phyloP scores from a whole-genome alignment of 306 rosid genomes.

The Purshia tridentata region DNA sequence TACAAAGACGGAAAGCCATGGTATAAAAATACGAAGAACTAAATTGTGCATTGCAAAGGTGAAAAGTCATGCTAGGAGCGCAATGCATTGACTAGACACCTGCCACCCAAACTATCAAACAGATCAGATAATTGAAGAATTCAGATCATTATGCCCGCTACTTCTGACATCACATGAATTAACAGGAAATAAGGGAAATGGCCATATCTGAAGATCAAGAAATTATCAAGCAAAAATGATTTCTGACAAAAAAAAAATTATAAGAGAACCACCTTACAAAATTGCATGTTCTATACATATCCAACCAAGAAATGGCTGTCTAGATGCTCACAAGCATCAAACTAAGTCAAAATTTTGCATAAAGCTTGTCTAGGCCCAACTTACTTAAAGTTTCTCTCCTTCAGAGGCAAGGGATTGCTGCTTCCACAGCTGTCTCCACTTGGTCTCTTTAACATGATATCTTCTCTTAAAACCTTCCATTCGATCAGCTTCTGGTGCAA shows the following conservation, averaged over 20 bases:
- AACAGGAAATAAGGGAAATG: not conserved
- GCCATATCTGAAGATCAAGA: not conserved
- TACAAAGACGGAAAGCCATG: not conserved
- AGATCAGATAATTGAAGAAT: not conserved
- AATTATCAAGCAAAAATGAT: not conserved
- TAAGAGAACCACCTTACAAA: conserved; percentile 26
- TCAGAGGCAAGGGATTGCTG: no score
- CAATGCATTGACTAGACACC: no score
- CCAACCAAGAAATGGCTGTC: conserved; percentile 17
- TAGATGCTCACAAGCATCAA: conserved; percentile 16
- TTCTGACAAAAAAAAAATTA: conserved; percentile 21
- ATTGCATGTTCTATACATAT: conserved; percentile 26
- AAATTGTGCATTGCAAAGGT: not conserved
- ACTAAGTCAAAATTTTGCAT: conserved; percentile 31
- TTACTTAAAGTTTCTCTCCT: no score
- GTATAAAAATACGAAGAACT: not conserved
- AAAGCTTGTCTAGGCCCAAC: conserved; percentile 28
- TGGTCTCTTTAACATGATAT: conserved; percentile 19
- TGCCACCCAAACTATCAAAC: not conserved
- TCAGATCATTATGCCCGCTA: not conserved
- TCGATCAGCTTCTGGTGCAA: conserved; percentile 57
- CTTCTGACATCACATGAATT: no score
- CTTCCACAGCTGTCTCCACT: no score
- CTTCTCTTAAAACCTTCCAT: conserved; percentile 52
- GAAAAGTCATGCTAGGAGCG: no score